Conservation (phyloP, 331 rosid genomes). For the Acacia pycnantha region DNA sequence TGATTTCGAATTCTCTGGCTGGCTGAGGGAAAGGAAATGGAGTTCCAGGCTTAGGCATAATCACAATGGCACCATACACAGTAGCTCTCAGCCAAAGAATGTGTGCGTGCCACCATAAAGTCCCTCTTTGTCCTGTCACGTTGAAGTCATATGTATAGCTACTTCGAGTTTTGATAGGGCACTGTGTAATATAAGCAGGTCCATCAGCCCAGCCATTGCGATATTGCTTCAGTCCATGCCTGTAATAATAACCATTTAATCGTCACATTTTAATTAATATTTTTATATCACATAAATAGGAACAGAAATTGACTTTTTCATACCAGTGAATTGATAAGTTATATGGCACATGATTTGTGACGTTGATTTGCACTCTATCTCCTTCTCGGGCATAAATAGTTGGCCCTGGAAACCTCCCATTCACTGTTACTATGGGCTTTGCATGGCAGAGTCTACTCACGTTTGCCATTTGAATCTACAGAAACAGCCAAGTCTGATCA, state of each 20-base stretch:
- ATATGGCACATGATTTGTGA: conserved; percentile 71
- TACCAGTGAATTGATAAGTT: conserved; percentile 87
- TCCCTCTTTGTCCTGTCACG: conserved; percentile 76
- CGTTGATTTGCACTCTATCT: conserved; percentile 62
- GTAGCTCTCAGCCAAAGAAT: conserved; percentile 84
- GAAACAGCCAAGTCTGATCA: conserved; percentile 20
- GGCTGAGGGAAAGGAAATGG: conserved; percentile 75
- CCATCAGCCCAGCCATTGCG: conserved; percentile 89
- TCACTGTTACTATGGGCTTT: conserved; percentile 73
- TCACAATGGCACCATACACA: conserved; percentile 74
- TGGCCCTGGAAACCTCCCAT: conserved; percentile 80
- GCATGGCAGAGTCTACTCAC: conserved; percentile 79
- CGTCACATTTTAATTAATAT: background rate
- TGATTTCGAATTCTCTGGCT: conserved; percentile 50
- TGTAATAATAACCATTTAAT: background rate
- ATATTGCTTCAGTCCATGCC: conserved; percentile 82
- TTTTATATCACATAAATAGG: background rate
- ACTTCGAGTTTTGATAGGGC: conserved; percentile 60
- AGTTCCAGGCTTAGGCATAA: conserved; percentile 64
- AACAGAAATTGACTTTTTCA: background rate
- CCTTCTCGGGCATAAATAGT: conserved; percentile 69
- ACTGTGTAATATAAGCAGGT: conserved; percentile 75
- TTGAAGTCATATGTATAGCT: conserved; percentile 62
- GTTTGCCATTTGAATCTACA: conserved; percentile 67
- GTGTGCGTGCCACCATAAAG: conserved; percentile 78